phyloP scores from a whole-genome alignment of 2,329 filamentous ascomycete species.

The Trichoderma brevicompactum region DNA sequence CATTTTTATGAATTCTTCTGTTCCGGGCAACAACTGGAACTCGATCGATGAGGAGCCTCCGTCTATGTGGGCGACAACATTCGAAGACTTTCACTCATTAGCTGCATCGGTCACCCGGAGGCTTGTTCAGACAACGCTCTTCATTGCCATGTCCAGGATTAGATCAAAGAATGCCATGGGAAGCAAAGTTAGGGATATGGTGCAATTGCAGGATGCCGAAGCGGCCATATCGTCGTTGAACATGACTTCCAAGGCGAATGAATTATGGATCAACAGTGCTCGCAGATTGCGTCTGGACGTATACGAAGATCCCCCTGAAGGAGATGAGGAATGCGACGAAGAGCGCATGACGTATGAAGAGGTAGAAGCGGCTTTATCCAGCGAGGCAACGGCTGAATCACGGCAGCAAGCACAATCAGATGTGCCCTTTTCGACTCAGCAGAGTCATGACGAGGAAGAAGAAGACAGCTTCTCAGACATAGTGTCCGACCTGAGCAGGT shows the following conservation, averaged over 20 bases:
- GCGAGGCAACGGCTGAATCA: conserved; percentile 2
- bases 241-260: conserved; percentile 43
- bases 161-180: conserved; percentile 51
- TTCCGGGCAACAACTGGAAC: conserved; percentile 69
- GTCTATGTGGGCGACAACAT: conserved; percentile 72
- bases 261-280: conserved; percentile 55
- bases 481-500: conserved; percentile 26
- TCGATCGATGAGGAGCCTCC: conserved; percentile 65
- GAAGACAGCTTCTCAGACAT: conserved; percentile 32
- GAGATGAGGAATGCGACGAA: conserved; percentile 35
- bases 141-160: conserved; percentile 71
- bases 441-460: conserved; percentile 29
- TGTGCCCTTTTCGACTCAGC: neutral
- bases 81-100: conserved; percentile 76
- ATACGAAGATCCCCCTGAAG: conserved; percentile 42
- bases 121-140: conserved; percentile 70
- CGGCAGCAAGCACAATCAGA: neutral
- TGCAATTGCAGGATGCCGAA: conserved; percentile 52
- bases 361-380: conserved; percentile 47
- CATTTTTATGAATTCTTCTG: conserved; percentile 75
- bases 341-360: conserved; percentile 49
- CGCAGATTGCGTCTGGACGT: conserved; percentile 56
- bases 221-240: conserved; percentile 56
- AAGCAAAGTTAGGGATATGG: conserved; percentile 39
- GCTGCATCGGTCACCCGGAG: conserved; percentile 69